Evolutionary conservation across 2,329 filamentous ascomycete genomes (phyloP).

Genomic region (Xylariaceae sp.): DNA sequence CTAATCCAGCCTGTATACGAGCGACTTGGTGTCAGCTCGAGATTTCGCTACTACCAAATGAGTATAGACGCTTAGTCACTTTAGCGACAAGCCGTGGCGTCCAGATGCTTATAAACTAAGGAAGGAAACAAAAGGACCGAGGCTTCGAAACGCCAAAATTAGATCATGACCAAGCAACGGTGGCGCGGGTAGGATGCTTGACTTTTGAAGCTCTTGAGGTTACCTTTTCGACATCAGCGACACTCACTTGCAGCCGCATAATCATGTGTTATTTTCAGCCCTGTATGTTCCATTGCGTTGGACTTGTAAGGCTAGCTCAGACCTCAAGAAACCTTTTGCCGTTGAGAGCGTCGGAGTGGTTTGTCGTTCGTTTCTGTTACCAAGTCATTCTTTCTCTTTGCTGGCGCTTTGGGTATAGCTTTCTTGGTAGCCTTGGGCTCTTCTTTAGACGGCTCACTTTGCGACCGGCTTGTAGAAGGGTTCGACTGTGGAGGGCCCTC

Average conservation of each 20-base stretch:
- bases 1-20: not conserved
- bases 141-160: not conserved
- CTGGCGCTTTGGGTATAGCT: constrained; percentile 3
- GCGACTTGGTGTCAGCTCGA: not conserved
- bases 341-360: constrained; percentile 23
- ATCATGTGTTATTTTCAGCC: not conserved
- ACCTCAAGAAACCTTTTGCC: constrained; percentile 19
- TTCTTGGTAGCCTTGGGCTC: constrained; percentile 20
- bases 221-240: no score
- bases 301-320: not conserved
- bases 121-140: not conserved
- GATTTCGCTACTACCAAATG: not conserved
- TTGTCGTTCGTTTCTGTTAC: not conserved
- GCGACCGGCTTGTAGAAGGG: constrained; percentile 3
- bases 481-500: constrained; percentile 28
- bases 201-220: no score
- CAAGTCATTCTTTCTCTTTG: constrained; percentile 16
- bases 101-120: not conserved
- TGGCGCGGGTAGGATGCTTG: not conserved
- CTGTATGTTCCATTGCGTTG: not conserved
- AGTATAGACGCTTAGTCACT: not conserved
- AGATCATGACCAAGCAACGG: not conserved
- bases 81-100: not conserved
- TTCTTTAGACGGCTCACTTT: constrained; percentile 12
- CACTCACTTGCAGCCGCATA: no score